These are phyloP conservation scores for Erythrobasidium hasegawianum DNA, from an alignment of 1,284 basidiomycete species.

Conservation along the genomic window DNA sequence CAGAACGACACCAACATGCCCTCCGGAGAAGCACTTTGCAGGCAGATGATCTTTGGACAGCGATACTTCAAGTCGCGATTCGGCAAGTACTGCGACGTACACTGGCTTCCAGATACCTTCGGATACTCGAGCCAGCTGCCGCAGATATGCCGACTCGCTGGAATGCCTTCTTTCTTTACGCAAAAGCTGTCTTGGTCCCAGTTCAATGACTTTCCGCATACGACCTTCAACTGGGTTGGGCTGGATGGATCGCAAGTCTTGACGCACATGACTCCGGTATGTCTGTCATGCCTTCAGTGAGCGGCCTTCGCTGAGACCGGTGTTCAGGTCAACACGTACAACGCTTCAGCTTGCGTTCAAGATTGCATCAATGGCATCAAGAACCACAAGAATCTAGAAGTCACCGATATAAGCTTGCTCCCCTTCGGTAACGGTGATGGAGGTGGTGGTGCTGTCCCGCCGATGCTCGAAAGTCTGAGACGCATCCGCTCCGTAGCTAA, in stretches of 20 bases:
- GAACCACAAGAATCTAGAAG: conserved; percentile 91
- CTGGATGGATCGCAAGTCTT: conserved; percentile 82
- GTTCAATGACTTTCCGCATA: conserved; percentile 66
- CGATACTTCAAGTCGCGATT: conserved; percentile 81
- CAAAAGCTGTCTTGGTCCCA: conserved; percentile 80
- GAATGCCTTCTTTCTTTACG: conserved; percentile 94
- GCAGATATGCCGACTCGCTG: conserved; percentile 68
- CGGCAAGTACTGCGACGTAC: conserved; percentile 66
- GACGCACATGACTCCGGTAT: conserved; percentile 71
- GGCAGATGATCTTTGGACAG: conserved; percentile 91
- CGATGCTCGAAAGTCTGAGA: conserved; percentile 63
- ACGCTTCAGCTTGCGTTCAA: conserved; percentile 75
- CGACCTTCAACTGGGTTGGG: conserved; percentile 97
- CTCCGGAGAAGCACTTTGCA: conserved; percentile 78
- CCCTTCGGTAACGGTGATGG: conserved; percentile 95
- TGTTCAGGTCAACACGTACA: conserved; percentile 61
- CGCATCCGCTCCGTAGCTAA: conserved; percentile 79
- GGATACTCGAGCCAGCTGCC: conserved; percentile 87
- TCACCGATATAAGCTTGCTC: conserved; percentile 64
- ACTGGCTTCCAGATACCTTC: conserved; percentile 58
- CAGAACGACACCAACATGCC: conserved; percentile 67
- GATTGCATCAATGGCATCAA: conserved; percentile 77
- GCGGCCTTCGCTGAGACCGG: too few species aligned
- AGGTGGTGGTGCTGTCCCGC: conserved; percentile 61
- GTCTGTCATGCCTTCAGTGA: too few species aligned